Base-by-base conservation (phyloP, 352 stramenopile species). In the Phytopythium helicoides region DNA sequence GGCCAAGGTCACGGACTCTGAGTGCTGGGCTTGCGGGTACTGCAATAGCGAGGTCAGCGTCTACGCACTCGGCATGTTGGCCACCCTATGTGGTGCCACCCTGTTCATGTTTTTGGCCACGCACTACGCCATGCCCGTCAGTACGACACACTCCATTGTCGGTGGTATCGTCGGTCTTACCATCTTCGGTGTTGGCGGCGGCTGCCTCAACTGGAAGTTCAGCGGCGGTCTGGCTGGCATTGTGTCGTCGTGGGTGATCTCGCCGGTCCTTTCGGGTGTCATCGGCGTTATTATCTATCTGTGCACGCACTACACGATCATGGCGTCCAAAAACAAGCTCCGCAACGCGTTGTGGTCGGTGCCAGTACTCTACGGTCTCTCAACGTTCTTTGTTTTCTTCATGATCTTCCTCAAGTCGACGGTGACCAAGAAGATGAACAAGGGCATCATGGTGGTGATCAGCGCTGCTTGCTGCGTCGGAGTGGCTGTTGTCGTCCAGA, bases 111-210 rank as follows among this genome's bases (percentile, higher is more conserved):
- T 85, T 21, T 31, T 76, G 5, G 81, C 77, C 1, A 92, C 79
- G 8, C 64, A 68, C 44, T 66, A 77, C 36, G 56, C 58, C 9
- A 60, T 95, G 48, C 81, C 86, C 0, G 80, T 94, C 22, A 91
- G 77, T 1, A 94, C 81, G 10, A 89, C 77, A 5, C 86, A 95
- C 56, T 68, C 70, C 6, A 80, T 89, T 57, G 64, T 95, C 35
- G 68, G 76, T 28, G 65, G 42, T 3, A 76, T 95, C 28, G 58
- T 94, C 3, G 86, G 86, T 37, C 80, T 95, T 50, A 75, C 72
- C 4, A 62, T 89, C n/a, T 45, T 56, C 10, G 70, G 54, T 39
- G 46, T 63, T 15, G 81, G 78, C 15, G 54, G 59, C 26, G 40
- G 54, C 11, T 81, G 73, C 31, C 60, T 89, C 11, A 56, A 75